Base-by-base conservation (phyloP, 257 asterid species). In the Solanum bukasovii region DNA sequence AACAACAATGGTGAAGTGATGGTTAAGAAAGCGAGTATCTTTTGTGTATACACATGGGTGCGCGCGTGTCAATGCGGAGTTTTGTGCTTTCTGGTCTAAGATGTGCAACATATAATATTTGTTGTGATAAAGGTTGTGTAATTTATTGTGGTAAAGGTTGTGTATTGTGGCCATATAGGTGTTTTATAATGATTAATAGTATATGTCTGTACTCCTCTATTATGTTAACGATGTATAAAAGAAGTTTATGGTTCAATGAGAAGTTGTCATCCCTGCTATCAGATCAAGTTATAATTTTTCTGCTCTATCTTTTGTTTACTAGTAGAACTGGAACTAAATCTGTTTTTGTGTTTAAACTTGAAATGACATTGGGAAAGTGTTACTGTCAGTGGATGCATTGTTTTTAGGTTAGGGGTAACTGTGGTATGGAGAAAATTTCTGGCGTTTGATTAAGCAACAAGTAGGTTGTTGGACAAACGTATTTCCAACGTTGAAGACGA, bases 171-270 rank as follows among this genome's bases (percentile, higher is more conserved):
- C 87, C 79, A 23, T 42, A 46, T 90, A 84, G 25, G 35, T 34
- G 35, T 34, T 34, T 34, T 70, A 34, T 52, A 87, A 86, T 90
- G 73, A 87, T 65, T 34, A 63, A 72, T 89, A 38, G 35, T 34
- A 34, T 37, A 68, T 68, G 90, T 77, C 33, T 31, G 33, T 84
- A 90, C 90, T 33, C 56, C 2, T 85, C 61, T 91, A 86, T 42
- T 78, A 86, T 91, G 59, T 87, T 83, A 44, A 65, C 83, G 88
- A 72, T 89, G 90, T 92, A 84, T 71, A 59, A 56, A 52, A 72
- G 5, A 27, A 10, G 52, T 75, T 23, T 23, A n/a, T 77, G 23
- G 23, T 77, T 77, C 33, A 23, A 21, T 40, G 5, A 10, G 13
- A 38, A 77, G 59, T 6, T 38, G 35, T 23, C 23, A 38, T 37